These are phyloP conservation scores for Cytospora chrysosperma DNA, from an alignment of 2,329 filamentous ascomycete genomes.

Conservation along the genomic window DNA sequence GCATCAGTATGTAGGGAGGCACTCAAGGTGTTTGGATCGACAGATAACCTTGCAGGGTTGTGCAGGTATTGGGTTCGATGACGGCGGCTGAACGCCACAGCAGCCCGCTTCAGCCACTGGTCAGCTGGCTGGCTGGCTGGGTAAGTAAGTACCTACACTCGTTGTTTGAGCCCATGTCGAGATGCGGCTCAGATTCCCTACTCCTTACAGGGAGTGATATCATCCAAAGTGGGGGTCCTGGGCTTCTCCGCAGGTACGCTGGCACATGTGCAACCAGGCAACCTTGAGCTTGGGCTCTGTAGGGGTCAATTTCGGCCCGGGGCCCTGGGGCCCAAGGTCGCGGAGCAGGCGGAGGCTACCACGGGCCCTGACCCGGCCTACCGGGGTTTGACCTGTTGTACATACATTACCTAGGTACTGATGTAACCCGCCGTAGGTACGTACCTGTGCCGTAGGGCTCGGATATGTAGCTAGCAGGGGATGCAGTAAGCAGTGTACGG, in stretches of 20 bases:
- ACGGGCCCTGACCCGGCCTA: not conserved
- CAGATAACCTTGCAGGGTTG: not conserved
- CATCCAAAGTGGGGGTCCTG: not conserved
- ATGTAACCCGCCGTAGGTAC: not conserved
- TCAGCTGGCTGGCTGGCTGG: too few species aligned
- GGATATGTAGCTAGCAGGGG: not conserved
- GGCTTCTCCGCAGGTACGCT: not conserved
- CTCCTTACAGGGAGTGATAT: conserved; percentile 5
- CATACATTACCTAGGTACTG: too few species aligned
- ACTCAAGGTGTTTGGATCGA: not conserved
- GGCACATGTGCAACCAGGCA: too few species aligned
- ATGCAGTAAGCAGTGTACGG: too few species aligned
- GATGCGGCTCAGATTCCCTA: not conserved
- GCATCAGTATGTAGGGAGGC: not conserved
- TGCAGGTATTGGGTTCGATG: not conserved
- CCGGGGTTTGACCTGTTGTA: too few species aligned
- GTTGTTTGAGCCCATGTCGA: not conserved
- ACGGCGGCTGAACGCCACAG: not conserved
- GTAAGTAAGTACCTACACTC: too few species aligned
- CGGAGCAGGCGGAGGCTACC: not conserved
- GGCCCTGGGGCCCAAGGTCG: not conserved
- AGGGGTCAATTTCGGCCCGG: not conserved
- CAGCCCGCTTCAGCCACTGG: not conserved
- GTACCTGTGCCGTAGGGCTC: not conserved
- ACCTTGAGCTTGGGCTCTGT: not conserved